Conservation (phyloP, 73 alveolate genomes). For the Stentor coeruleus region DNA sequence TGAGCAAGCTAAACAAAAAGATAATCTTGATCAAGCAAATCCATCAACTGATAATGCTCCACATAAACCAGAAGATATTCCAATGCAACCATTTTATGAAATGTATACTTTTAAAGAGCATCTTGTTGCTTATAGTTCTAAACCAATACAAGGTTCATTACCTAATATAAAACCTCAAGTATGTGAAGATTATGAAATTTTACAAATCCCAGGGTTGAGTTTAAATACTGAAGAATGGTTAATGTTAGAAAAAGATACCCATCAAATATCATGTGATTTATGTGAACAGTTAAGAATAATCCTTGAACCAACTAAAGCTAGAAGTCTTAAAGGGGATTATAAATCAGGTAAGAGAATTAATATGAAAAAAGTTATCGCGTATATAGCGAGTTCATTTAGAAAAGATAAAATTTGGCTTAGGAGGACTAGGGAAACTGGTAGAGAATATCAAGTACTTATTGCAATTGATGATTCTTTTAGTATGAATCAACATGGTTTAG, state of each 20-base stretch:
- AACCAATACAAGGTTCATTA: neutral
- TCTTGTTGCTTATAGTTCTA: neutral
- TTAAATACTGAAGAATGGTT: slow-evolving; percentile 59
- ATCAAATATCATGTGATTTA: slow-evolving; percentile 40
- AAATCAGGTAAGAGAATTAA: slow-evolving; percentile 98
- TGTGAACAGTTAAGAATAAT: slow-evolving; percentile 84
- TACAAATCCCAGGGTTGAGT: neutral
- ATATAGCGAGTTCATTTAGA: slow-evolving; percentile 97
- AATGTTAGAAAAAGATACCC: slow-evolving; percentile 54
- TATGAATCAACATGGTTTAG: slow-evolving; percentile 86
- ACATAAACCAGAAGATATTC: neutral
- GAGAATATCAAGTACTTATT: slow-evolving; percentile 93
- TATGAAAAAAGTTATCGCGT: slow-evolving; percentile 98
- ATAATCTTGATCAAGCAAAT: neutral
- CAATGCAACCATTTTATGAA: no score
- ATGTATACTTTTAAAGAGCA: neutral
- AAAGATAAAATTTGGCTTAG: slow-evolving; percentile 99
- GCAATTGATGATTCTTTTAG: slow-evolving; percentile 96
- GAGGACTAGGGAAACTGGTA: slow-evolving; percentile 95
- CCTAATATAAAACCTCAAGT: neutral
- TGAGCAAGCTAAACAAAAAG: neutral
- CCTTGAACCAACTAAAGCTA: slow-evolving; percentile 82
- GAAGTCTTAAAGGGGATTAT: slow-evolving; percentile 93
- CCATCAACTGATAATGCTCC: neutral
- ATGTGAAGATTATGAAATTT: neutral